Conservation (phyloP, 2,329 filamentous ascomycete genomes). For the Epicoccum sorghinum region DNA sequence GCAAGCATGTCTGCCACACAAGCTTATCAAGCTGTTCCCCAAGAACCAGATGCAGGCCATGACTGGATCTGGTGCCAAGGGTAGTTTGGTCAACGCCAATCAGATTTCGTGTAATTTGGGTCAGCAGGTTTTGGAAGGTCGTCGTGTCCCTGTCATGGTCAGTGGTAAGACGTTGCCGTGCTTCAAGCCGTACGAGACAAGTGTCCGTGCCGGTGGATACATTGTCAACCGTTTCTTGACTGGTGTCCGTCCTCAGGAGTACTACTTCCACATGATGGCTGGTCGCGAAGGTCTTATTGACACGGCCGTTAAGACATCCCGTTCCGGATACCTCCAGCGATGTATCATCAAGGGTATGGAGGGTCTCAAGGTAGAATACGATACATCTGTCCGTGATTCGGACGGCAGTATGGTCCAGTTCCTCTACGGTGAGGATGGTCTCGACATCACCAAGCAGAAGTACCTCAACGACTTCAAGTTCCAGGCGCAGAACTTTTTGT, state of each 20-base stretch:
- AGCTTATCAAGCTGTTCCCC: slow-evolving; percentile 89
- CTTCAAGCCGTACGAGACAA: slow-evolving; percentile 89
- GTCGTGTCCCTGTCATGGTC: slow-evolving; percentile 95
- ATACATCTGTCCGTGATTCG: slow-evolving; percentile 90
- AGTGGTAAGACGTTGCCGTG: slow-evolving; percentile 95
- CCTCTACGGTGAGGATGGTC: slow-evolving; percentile 92
- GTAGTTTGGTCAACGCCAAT: slow-evolving; percentile 90
- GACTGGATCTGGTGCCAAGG: slow-evolving; percentile 96
- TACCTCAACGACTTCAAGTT: slow-evolving; percentile 92
- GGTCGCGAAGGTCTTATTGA: slow-evolving; percentile 97
- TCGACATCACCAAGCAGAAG: slow-evolving; percentile 93
- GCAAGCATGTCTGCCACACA: slow-evolving; percentile 76
- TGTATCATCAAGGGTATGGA: slow-evolving; percentile 99
- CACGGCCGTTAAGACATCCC: slow-evolving; percentile 97
- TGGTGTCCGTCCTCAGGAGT: slow-evolving; percentile 94
- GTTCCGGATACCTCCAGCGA: slow-evolving; percentile 93
- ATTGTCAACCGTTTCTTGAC: slow-evolving; percentile 97
- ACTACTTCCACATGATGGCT: slow-evolving; percentile 99
- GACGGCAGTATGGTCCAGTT: slow-evolving; percentile 95
- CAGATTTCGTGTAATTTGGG: slow-evolving; percentile 97
- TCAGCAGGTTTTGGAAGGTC: slow-evolving; percentile 93
- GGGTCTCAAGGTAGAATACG: slow-evolving; percentile 88
- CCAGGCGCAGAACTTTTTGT: slow-evolving; percentile 82
- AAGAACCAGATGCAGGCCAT: slow-evolving; percentile 99
- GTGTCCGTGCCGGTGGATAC: slow-evolving; percentile 88